Evolutionary conservation across 139 green algal genomes (phyloP).

Genomic region (Volvox reticuliferus): DNA sequence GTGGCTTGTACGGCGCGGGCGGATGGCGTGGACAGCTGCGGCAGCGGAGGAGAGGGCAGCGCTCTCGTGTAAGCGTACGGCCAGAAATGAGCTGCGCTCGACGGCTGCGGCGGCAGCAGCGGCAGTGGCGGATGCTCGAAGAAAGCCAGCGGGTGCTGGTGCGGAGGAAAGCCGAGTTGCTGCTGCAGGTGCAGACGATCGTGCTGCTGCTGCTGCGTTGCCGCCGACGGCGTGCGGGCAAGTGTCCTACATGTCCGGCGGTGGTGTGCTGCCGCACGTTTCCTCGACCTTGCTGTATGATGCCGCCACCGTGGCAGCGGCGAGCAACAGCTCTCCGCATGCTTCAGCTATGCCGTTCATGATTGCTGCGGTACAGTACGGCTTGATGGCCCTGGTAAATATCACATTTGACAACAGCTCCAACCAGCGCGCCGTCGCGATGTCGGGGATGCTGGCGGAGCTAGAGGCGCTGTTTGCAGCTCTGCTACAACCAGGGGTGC

Average conservation of each 20-base stretch:
- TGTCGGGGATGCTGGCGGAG: neutral
- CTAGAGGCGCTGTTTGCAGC: neutral
- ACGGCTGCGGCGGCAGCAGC: too few relatives aligned
- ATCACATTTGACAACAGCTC: conserved; percentile 3
- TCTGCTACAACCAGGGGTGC: neutral
- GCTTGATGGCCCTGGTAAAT: conserved; percentile 42
- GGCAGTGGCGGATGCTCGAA: too few relatives aligned
- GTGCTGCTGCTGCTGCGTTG: too few relatives aligned
- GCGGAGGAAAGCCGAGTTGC: too few relatives aligned
- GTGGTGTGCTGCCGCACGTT: neutral
- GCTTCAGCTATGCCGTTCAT: conserved; percentile 3
- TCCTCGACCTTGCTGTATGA: conserved; percentile 1
- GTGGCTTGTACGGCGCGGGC: neutral
- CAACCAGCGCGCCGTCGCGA: neutral
- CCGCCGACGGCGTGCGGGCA: too few relatives aligned
- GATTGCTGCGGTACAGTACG: neutral
- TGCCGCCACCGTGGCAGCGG: neutral
- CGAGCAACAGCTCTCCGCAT: neutral
- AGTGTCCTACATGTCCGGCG: too few relatives aligned
- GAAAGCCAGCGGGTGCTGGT: too few relatives aligned
- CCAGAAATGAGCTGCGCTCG: too few relatives aligned
- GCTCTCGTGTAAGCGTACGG: neutral
- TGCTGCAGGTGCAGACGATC: too few relatives aligned
- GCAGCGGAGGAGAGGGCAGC: neutral
- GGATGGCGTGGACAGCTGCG: neutral